Conservation (phyloP, 495 filamentous ascomycete genomes). For the Trichocladium uniseriatum region DNA sequence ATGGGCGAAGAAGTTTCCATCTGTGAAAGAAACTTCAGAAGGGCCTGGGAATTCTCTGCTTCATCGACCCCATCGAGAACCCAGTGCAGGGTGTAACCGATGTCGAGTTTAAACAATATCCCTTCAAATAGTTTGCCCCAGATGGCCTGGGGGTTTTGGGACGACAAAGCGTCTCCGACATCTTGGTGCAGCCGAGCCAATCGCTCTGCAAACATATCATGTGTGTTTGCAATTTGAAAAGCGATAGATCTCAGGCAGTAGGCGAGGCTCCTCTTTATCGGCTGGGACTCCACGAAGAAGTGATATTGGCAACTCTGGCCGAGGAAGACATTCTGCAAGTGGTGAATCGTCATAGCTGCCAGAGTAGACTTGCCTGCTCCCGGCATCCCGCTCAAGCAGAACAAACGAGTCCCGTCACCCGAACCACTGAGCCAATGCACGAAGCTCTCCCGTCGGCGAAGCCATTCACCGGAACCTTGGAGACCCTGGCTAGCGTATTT, state of each 20-base stretch:
- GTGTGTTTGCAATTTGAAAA: background rate
- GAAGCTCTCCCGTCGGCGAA: background rate
- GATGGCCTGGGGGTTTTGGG: background rate
- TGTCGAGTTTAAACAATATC: background rate
- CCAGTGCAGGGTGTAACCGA: slow-evolving; percentile 1
- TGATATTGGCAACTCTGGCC: background rate
- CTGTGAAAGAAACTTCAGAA: background rate
- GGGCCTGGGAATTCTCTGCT: background rate
- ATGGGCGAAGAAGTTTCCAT: background rate
- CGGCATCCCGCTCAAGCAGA: background rate
- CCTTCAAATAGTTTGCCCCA: background rate
- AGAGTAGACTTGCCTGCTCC: slow-evolving; percentile 1
- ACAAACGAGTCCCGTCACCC: background rate
- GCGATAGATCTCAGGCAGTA: slow-evolving; percentile 1
- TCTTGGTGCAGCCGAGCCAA: background rate
- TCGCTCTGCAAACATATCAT: background rate
- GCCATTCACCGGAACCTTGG: background rate
- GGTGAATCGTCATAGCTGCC: background rate
- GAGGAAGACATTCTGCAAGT: background rate
- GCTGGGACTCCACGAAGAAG: background rate
- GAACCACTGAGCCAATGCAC: background rate
- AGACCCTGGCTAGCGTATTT: background rate
- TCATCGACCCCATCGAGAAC: background rate
- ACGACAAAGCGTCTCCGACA: background rate
- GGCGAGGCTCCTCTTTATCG: background rate